Evolutionary conservation across 2,329 filamentous ascomycete species (phyloP).

Genomic region (Sporothrix inflata): DNA sequence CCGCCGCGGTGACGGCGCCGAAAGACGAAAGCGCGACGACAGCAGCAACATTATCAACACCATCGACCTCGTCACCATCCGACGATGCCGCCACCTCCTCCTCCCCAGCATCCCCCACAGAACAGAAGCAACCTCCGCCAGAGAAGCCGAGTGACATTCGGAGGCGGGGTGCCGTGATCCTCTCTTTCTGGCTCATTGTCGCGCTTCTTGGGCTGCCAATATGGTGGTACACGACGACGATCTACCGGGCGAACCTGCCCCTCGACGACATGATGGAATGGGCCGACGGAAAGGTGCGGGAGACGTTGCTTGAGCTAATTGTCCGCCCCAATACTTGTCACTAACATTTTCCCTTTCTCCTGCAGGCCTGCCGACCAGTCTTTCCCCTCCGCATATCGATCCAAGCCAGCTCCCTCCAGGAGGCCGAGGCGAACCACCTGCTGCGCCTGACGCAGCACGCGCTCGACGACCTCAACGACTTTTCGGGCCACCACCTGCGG

Average conservation of each 20-base stretch:
- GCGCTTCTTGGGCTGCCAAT: constrained; percentile 82
- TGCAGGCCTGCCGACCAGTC: constrained; percentile 80
- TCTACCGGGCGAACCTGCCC: constrained; percentile 84
- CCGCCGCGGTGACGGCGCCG: constrained; percentile 4
- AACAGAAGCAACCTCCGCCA: constrained; percentile 66
- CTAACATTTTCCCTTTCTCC: background rate
- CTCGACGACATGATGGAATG: constrained; percentile 85
- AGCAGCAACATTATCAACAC: background rate
- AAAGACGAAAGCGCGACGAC: background rate
- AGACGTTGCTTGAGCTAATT: background rate
- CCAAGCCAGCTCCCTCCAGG: constrained; percentile 67
- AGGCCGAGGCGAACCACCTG: constrained; percentile 71
- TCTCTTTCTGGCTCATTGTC: constrained; percentile 90
- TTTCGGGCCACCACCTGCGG: constrained; percentile 80
- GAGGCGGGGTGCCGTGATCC: constrained; percentile 73
- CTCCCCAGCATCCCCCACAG: constrained; percentile 15
- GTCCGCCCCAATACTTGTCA: background rate
- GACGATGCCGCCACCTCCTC: background rate
- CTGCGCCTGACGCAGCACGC: constrained; percentile 81
- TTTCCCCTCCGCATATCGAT: constrained; percentile 85
- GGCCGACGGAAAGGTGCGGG: constrained; percentile 80
- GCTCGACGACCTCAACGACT: constrained; percentile 84
- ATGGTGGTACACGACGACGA: constrained; percentile 95
- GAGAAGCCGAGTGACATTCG: constrained; percentile 72
- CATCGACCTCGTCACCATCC: background rate